These are phyloP conservation scores for Skeletonema grethae DNA, from an alignment of 108 stramenopile genomes.

Conservation along the genomic window DNA sequence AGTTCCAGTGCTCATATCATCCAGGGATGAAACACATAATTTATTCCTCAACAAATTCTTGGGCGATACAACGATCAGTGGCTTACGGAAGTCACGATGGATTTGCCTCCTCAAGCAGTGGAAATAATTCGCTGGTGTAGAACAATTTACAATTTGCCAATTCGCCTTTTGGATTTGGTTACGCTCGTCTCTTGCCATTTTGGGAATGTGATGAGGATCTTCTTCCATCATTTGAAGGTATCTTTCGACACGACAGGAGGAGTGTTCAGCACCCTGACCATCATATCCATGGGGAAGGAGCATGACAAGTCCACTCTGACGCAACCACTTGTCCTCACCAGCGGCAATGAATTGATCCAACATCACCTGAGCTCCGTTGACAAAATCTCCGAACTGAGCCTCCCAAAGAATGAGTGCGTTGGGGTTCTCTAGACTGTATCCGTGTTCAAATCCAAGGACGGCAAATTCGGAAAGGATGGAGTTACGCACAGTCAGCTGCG, in stretches of 20 bases:
- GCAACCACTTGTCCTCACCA: slow-evolving; percentile 99
- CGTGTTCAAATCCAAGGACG: slow-evolving; percentile 98
- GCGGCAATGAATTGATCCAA: slow-evolving; percentile 98
- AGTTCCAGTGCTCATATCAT: slow-evolving; percentile 94
- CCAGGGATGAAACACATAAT: slow-evolving; percentile 82
- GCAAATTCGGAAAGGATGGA: slow-evolving; percentile 96
- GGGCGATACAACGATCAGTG: slow-evolving; percentile 95
- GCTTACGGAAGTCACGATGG: slow-evolving; percentile 99
- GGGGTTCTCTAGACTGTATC: slow-evolving; percentile 97
- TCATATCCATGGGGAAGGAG: slow-evolving; percentile 98
- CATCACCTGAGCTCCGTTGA: slow-evolving; percentile 98
- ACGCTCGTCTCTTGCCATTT: slow-evolving; percentile 84
- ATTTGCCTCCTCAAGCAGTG: slow-evolving; percentile 98
- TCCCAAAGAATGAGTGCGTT: slow-evolving; percentile 97
- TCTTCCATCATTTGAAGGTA: slow-evolving; percentile 97
- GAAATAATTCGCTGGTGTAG: slow-evolving; percentile 99
- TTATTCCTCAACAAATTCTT: slow-evolving; percentile 96
- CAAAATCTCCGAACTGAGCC: slow-evolving; percentile 99
- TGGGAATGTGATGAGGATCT: slow-evolving; percentile 94
- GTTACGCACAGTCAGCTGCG: slow-evolving; percentile 91
- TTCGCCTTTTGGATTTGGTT: slow-evolving; percentile 96
- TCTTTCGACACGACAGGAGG: slow-evolving; percentile 96
- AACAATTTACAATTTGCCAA: slow-evolving; percentile 98
- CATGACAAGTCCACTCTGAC: slow-evolving; percentile 95
- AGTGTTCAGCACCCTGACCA: slow-evolving; percentile 99